These are phyloP conservation scores for Corylus heterophylla DNA, from an alignment of 306 rosid species.

Conservation along the genomic window DNA sequence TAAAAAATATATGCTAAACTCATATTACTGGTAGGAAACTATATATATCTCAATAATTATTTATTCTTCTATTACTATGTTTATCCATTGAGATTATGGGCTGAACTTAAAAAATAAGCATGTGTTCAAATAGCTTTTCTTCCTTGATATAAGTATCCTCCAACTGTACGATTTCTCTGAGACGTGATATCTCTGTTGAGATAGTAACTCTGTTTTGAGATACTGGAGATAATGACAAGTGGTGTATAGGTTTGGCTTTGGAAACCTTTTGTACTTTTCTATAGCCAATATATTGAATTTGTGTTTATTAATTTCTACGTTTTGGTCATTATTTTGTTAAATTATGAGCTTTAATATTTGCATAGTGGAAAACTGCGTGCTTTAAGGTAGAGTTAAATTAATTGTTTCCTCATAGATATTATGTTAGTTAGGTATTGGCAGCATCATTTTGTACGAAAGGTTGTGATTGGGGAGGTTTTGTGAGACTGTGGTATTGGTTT, in stretches of 20 bases:
- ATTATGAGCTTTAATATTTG: background rate
- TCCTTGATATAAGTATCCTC: background rate
- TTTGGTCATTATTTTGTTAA: background rate
- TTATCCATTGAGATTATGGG: background rate
- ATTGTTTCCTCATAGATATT: background rate
- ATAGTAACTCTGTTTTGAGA: background rate
- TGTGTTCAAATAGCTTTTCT: background rate
- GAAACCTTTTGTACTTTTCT: background rate
- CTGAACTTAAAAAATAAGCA: background rate
- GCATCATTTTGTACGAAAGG: background rate
- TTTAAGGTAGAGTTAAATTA: background rate
- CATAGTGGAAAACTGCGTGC: background rate
- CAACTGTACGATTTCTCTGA: background rate
- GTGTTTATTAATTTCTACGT: background rate
- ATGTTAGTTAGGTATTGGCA: background rate
- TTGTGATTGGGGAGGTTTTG: background rate
- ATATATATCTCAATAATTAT: background rate
- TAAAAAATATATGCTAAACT: background rate
- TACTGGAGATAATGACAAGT: background rate
- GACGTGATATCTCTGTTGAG: background rate
- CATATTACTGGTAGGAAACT: background rate
- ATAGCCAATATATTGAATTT: background rate
- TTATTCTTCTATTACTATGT: background rate
- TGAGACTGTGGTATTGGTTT: no score
- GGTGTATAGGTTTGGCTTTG: background rate